Evolutionary conservation across 1,139 yeast species (phyloP).

Genomic region (Candida labiduridarum): DNA sequence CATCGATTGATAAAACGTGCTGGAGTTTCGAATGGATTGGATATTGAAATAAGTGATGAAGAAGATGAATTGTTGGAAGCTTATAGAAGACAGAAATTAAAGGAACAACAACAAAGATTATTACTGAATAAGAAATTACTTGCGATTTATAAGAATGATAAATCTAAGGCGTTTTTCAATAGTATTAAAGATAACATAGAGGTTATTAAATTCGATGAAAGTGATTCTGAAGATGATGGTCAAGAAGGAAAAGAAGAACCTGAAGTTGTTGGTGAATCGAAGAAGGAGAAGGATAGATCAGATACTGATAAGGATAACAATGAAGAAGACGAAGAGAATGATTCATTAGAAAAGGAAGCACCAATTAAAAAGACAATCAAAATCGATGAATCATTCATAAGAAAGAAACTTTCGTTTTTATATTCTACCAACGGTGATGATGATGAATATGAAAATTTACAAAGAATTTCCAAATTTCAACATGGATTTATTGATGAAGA

Average conservation of each 20-base stretch:
- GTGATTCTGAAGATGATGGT: conserved; percentile 28
- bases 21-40: conserved; percentile 48
- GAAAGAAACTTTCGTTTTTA: conserved; percentile 65
- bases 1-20: conserved; percentile 76
- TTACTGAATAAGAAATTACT: conserved; percentile 56
- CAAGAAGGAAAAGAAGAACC: conserved; percentile 10
- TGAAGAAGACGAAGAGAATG: conserved; percentile 22
- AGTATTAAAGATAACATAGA: conserved; percentile 57
- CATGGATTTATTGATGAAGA: conserved; percentile 30
- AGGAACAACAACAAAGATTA: conserved; percentile 57
- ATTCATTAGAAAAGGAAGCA: conserved; percentile 16
- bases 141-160: conserved; percentile 51
- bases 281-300: conserved; percentile 19
- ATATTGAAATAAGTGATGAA: conserved; percentile 68
- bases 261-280: conserved; percentile 6
- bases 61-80: conserved; percentile 62
- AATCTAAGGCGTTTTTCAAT: conserved; percentile 72
- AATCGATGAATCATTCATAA: conserved; percentile 60
- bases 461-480: conserved; percentile 36
- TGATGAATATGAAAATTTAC: conserved; percentile 34
- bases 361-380: conserved; percentile 25
- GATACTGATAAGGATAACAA: conserved; percentile 25
- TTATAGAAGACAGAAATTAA: conserved; percentile 53
- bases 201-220: conserved; percentile 29
- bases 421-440: conserved; percentile 39